Percentiles rank a stretch among this genome's conserved stretches.
These are phyloP conservation scores for Orbilia javanica DNA, from an alignment of 2,329 filamentous ascomycete genomes.

Conservation along the genomic window DNA sequence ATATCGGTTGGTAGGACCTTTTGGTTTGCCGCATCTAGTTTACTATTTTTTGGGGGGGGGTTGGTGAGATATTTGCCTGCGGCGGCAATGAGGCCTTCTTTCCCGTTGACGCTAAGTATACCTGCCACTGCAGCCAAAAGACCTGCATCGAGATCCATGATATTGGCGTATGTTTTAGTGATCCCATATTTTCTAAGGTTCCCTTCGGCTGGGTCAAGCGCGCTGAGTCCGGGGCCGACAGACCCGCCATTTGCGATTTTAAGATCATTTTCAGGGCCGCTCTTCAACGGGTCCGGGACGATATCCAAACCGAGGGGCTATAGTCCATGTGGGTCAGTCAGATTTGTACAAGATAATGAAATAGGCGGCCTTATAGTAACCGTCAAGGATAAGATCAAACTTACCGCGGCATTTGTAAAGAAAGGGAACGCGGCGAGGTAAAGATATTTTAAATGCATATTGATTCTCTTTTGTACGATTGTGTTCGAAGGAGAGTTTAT, in stretches of 20 bases:
- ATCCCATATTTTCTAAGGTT: constrained; percentile 32
- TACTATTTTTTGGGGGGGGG: not conserved
- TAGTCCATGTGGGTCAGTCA: too few species aligned
- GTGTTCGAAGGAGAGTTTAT: too few species aligned
- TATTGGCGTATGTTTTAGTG: constrained; percentile 19
- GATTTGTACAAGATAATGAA: too few species aligned
- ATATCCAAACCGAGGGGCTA: constrained; percentile 29
- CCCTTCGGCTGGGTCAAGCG: constrained; percentile 7
- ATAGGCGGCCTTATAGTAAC: too few species aligned
- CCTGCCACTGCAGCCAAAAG: not conserved
- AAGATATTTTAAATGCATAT: too few species aligned
- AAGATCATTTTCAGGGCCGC: not conserved
- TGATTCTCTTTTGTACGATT: too few species aligned
- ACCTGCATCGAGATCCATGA: constrained; percentile 29
- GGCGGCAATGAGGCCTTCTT: constrained; percentile 19
- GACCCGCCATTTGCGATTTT: constrained; percentile 30
- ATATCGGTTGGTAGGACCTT: constrained; percentile 34
- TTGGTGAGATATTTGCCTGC: constrained; percentile 21
- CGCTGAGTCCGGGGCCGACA: constrained; percentile 21
- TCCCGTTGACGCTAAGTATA: constrained; percentile 24
- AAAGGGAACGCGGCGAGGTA: too few species aligned
- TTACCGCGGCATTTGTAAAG: too few species aligned
- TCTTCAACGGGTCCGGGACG: not conserved
- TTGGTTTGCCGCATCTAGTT: constrained; percentile 29
- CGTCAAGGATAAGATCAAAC: too few species aligned